These are phyloP conservation scores for Sporothrix brunneoviolacea DNA, from an alignment of 2,329 filamentous ascomycete species.

Conservation along the genomic window DNA sequence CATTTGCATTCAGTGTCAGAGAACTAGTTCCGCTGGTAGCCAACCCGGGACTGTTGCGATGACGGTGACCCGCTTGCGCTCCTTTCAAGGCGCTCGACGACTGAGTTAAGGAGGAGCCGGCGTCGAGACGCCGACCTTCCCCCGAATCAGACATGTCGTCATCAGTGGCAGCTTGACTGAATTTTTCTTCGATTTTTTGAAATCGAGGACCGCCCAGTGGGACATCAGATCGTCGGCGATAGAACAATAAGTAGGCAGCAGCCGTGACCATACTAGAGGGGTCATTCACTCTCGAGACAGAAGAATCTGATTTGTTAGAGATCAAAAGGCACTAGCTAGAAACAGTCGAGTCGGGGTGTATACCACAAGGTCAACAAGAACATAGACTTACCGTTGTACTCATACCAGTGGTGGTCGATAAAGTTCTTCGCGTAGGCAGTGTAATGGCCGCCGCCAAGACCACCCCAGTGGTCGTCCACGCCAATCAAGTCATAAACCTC, in stretches of 20 bases:
- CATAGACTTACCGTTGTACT: slow-evolving; percentile 83
- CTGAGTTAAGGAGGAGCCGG: slow-evolving; percentile 76
- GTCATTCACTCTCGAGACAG: slow-evolving; percentile 56
- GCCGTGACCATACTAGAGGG: slow-evolving; percentile 59
- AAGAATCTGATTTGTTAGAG: slow-evolving; percentile 72
- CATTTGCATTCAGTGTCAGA: slow-evolving; percentile 2
- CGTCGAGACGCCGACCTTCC: slow-evolving; percentile 83
- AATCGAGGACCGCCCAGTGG: slow-evolving; percentile 77
- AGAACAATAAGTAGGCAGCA: slow-evolving; percentile 90
- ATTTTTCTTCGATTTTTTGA: slow-evolving; percentile 61
- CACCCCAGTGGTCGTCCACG: slow-evolving; percentile 92
- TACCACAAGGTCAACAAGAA: no score
- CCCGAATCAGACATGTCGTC: slow-evolving; percentile 49
- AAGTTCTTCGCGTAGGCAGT: slow-evolving; percentile 94
- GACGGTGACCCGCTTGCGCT: slow-evolving; percentile 66
- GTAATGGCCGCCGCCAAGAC: slow-evolving; percentile 91
- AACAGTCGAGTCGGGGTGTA: no score
- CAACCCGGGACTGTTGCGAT: slow-evolving; percentile 55
- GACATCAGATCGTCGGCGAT: slow-evolving; percentile 70
- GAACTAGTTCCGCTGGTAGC: slow-evolving; percentile 29
- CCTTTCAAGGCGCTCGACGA: slow-evolving; percentile 80
- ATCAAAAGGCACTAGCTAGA: no score
- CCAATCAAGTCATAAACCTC: slow-evolving; percentile 90
- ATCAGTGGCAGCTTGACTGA: slow-evolving; percentile 42
- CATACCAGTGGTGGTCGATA: slow-evolving; percentile 82